Conservation (phyloP, 2,329 filamentous ascomycete genomes). For the Neocucurbitaria cava region DNA sequence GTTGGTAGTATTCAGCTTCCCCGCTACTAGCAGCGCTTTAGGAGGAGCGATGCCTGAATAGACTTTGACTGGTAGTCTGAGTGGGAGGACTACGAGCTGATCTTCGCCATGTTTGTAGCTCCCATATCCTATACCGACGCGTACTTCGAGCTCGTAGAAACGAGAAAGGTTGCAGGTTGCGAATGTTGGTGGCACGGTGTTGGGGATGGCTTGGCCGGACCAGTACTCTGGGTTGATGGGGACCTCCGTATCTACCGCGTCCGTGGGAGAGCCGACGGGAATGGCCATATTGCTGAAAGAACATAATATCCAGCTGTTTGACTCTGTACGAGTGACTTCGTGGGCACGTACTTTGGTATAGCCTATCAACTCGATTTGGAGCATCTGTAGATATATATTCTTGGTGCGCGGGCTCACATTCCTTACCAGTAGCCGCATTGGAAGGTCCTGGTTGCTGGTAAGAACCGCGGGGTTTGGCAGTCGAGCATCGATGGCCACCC, state of each 20-base stretch:
- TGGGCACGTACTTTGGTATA: conserved; percentile 82
- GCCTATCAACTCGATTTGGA: conserved; percentile 83
- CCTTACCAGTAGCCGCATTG: conserved; percentile 79
- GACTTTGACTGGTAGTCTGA: conserved; percentile 80
- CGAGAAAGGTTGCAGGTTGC: conserved; percentile 86
- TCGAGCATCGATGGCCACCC: conserved; percentile 80
- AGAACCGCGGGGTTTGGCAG: conserved; percentile 87
- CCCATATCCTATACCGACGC: conserved; percentile 79
- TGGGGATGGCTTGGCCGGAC: conserved; percentile 75
- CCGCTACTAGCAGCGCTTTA: conserved; percentile 69
- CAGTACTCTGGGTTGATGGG: conserved; percentile 76
- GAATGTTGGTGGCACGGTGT: conserved; percentile 86
- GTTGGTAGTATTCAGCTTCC: conserved; percentile 16
- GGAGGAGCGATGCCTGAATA: conserved; percentile 90
- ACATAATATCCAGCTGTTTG: conserved; percentile 76
- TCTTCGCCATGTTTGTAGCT: conserved; percentile 62
- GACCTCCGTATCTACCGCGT: conserved; percentile 69
- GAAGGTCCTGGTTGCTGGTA: conserved; percentile 86
- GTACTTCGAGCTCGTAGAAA: conserved; percentile 82
- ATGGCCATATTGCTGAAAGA: conserved; percentile 75
- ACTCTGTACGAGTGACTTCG: conserved; percentile 73
- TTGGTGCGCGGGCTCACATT: conserved; percentile 75
- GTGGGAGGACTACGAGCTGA: conserved; percentile 79
- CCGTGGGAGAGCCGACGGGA: conserved; percentile 67
- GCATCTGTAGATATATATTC: conserved; percentile 74